These are phyloP conservation scores for maize (Zea mays) DNA, from an alignment of 176 grass and related monocot species.

Conservation along the genomic window DNA sequence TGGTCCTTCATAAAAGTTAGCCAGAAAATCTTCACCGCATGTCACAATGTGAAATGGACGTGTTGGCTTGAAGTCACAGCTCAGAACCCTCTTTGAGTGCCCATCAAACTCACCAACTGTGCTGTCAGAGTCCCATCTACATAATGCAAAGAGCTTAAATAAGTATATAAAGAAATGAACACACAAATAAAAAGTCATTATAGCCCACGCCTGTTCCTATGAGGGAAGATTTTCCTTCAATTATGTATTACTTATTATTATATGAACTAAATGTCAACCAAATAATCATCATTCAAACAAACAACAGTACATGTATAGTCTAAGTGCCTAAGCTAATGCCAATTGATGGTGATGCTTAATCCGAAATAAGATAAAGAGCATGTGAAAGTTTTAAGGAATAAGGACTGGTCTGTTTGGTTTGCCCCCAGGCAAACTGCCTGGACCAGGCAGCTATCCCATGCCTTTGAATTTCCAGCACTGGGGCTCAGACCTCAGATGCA, in stretches of 20 bases:
- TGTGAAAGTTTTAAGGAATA: too few species aligned
- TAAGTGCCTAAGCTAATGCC: not conserved
- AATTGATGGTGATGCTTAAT: not conserved
- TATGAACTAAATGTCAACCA: not conserved
- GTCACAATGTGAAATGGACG: slow-evolving; percentile 86
- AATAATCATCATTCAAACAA: slow-evolving; percentile 5
- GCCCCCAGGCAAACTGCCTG: too few species aligned
- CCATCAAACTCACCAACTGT: slow-evolving; percentile 96
- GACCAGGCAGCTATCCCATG: too few species aligned
- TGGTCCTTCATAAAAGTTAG: slow-evolving; percentile 90
- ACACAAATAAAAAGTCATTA: not conserved
- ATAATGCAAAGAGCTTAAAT: slow-evolving; percentile 29
- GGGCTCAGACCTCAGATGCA: too few species aligned
- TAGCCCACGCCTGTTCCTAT: not conserved
- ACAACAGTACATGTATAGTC: not conserved
- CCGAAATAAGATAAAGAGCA: not conserved
- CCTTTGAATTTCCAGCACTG: too few species aligned
- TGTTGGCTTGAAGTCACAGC: slow-evolving; percentile 95
- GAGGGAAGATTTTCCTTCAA: not conserved
- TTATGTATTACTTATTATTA: not conserved
- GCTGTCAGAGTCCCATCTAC: slow-evolving; percentile 92
- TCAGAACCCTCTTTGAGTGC: slow-evolving; percentile 90
- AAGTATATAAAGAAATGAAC: not conserved
- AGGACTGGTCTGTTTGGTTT: too few species aligned
- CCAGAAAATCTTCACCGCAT: slow-evolving; percentile 95